These are phyloP conservation scores for Caryopteris hybrid DNA, from an alignment of 305 asterid genomes.

Conservation along the genomic window DNA sequence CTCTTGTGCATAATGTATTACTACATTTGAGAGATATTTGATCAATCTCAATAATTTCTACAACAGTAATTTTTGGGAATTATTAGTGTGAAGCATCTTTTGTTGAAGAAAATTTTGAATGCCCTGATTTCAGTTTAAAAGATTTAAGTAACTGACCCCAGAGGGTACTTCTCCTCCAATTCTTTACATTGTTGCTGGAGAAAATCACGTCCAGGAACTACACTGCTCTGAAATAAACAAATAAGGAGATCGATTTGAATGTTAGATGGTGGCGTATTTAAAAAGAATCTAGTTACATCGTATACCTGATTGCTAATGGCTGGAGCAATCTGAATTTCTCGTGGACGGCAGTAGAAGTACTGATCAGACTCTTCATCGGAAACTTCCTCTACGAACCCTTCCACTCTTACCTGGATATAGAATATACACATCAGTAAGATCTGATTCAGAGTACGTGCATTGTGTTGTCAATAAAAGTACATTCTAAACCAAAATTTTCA, in stretches of 20 bases:
- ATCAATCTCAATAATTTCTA: no score
- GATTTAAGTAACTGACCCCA: slow-evolving; percentile 46
- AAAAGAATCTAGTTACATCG: slow-evolving; percentile 1
- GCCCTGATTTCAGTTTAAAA: neutral
- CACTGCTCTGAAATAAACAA: slow-evolving; percentile 49
- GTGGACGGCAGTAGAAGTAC: slow-evolving; percentile 72
- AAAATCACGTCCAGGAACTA: slow-evolving; percentile 51
- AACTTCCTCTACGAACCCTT: slow-evolving; percentile 69
- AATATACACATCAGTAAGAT: no score
- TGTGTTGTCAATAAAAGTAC: neutral
- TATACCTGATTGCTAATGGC: slow-evolving; percentile 69
- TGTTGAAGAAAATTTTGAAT: no score
- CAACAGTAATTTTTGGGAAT: no score
- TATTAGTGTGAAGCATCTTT: no score
- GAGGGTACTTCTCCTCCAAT: slow-evolving; percentile 60
- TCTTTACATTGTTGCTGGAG: slow-evolving; percentile 52
- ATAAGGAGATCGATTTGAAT: neutral
- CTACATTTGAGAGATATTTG: no score
- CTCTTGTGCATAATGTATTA: no score
- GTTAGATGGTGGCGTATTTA: neutral
- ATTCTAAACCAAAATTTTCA: no score
- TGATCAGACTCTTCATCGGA: slow-evolving; percentile 64
- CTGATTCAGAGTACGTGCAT: slow-evolving; percentile 7
- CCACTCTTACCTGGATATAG: slow-evolving; percentile 61
- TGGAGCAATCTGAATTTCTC: slow-evolving; percentile 77